Evolutionary conservation across 345 rosid species (phyloP).

Genomic region (Excoecaria agallocha): DNA sequence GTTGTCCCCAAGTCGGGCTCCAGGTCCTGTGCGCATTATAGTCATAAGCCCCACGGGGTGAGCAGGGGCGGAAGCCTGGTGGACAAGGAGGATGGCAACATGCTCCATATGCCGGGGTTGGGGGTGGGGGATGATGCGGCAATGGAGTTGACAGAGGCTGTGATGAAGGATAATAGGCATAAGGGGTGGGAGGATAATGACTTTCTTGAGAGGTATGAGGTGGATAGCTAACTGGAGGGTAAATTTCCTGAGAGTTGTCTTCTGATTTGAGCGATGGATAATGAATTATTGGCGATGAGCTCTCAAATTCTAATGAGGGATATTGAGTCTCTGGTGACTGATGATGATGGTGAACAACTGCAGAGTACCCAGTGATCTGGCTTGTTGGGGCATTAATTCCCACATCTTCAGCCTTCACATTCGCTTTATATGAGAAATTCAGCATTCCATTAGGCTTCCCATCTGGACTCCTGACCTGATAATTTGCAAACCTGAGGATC

Average conservation of each 20-base stretch:
- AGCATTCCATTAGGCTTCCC: slow-evolving; percentile 42
- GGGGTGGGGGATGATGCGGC: background rate
- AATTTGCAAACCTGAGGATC: slow-evolving; percentile 38
- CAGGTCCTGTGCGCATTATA: slow-evolving; percentile 14
- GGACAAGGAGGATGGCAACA: slow-evolving; percentile 17
- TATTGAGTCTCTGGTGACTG: slow-evolving; percentile 2
- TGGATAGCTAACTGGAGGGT: background rate
- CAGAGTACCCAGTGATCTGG: slow-evolving; percentile 22
- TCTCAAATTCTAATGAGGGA: background rate
- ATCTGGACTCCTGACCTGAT: slow-evolving; percentile 43
- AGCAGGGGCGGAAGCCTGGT: slow-evolving; percentile 10
- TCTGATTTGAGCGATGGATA: slow-evolving; percentile 13
- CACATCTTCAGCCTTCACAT: slow-evolving; percentile 10
- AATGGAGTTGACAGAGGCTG: background rate
- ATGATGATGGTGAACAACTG: slow-evolving; percentile 18
- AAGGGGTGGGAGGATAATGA: slow-evolving; percentile 16
- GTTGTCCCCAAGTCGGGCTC: background rate
- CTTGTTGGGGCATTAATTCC: slow-evolving; percentile 10
- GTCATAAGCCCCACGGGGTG: slow-evolving; percentile 16
- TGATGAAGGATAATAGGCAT: slow-evolving; percentile 14
- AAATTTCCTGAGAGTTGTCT: background rate
- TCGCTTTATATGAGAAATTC: slow-evolving; percentile 37
- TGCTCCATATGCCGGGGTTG: slow-evolving; percentile 14
- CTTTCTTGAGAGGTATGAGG: slow-evolving; percentile 18
- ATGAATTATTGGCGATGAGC: slow-evolving; percentile 2